Percentiles rank a stretch among this genome's conserved stretches.
Evolutionary conservation across 495 filamentous ascomycete species (phyloP).

Genomic region (Cudoniella acicularis): DNA sequence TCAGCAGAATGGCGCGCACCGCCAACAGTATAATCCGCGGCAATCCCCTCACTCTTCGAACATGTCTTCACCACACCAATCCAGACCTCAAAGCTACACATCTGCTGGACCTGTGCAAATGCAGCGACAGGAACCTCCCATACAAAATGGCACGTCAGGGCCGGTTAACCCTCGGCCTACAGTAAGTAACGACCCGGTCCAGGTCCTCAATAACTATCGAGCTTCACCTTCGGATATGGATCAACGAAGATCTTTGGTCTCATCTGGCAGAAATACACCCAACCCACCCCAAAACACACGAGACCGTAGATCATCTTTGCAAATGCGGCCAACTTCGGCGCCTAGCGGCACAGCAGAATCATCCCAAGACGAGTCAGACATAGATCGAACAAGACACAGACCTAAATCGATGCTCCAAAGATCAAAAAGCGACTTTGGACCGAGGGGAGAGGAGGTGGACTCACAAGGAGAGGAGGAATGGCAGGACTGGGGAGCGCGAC

Average conservation of each 20-base stretch:
- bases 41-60: conserved; percentile 24
- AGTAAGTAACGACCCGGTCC: conserved; percentile 21
- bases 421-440: conserved; percentile 69
- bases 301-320: conserved; percentile 2
- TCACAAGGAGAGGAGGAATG: conserved; percentile 32
- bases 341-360: conserved; percentile 15
- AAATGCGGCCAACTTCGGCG: conserved; percentile 19
- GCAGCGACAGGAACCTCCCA: conserved; percentile 13
- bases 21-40: conserved; percentile 24
- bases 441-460: conserved; percentile 39
- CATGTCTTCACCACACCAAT: conserved; percentile 22
- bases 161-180: conserved; percentile 15
- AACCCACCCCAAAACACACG: neutral
- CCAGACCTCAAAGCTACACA: conserved; percentile 45
- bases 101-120: conserved; percentile 1
- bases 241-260: neutral
- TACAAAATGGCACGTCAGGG: conserved; percentile 13
- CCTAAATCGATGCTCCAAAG: conserved; percentile 58
- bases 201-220: conserved; percentile 8
- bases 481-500: conserved; percentile 52
- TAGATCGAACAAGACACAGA: conserved; percentile 28
- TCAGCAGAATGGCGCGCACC: conserved; percentile 19
- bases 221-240: neutral
- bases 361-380: conserved; percentile 25
- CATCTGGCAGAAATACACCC: neutral